Percentiles rank a stretch among this genome's conserved stretches.
These are phyloP conservation scores for Suillus hirtellus DNA, from an alignment of 768 basidiomycete genomes.

Conservation along the genomic window DNA sequence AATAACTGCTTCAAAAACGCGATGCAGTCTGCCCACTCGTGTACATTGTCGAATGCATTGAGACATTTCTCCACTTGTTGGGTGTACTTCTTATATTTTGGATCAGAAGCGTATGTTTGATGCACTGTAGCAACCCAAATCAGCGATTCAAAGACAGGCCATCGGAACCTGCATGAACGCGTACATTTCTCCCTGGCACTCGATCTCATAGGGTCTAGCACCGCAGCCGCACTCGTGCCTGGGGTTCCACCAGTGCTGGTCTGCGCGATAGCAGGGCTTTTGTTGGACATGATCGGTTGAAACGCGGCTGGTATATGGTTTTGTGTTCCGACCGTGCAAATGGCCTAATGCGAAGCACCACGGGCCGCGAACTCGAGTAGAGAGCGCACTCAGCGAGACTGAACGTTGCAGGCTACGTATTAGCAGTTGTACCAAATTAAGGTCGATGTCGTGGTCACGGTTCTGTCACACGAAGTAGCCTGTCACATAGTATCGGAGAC, in stretches of 20 bases:
- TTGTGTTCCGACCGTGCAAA: neutral
- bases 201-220: neutral
- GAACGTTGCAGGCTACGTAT: constrained; percentile 1
- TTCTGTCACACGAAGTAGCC: neutral
- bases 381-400: neutral
- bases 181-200: constrained; percentile 1
- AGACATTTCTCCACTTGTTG: constrained; percentile 92
- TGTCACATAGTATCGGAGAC: neutral
- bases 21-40: constrained; percentile 99
- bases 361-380: neutral
- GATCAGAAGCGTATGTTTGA: constrained; percentile 71
- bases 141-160: neutral
- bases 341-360: neutral
- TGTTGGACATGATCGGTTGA: constrained; percentile 2
- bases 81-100: constrained; percentile 92
- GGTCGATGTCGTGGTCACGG: neutral
- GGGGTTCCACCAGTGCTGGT: neutral
- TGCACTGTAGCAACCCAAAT: constrained; percentile 45
- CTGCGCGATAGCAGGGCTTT: constrained; percentile 2
- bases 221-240: constrained; percentile 1
- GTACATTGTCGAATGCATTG: constrained; percentile 90
- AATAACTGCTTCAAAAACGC: constrained; percentile 92
- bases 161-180: neutral
- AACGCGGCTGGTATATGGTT: neutral
- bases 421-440: constrained; percentile 2